Conservation (phyloP, 495 filamentous ascomycete genomes). For the Podospora pseudopauciseta region DNA sequence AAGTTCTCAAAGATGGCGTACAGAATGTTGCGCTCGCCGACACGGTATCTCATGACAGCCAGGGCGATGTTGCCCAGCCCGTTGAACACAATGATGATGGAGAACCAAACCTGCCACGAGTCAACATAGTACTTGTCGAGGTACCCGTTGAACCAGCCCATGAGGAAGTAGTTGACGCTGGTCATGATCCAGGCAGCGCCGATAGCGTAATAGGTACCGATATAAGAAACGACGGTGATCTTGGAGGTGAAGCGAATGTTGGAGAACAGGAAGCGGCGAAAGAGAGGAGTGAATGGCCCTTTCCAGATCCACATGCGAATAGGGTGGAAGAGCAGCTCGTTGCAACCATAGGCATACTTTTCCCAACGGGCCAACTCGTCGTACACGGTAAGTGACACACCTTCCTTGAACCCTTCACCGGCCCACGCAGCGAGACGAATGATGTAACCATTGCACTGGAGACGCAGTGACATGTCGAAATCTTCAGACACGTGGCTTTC, state of each 20-base stretch:
- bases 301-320: constrained; percentile 59
- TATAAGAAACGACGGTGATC: constrained; percentile 76
- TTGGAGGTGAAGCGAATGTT: constrained; percentile 76
- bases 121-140: constrained; percentile 74
- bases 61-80: constrained; percentile 62
- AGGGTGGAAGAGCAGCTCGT: constrained; percentile 76
- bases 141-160: constrained; percentile 70
- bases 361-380: constrained; percentile 82
- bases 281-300: constrained; percentile 72
- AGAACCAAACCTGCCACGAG: constrained; percentile 74
- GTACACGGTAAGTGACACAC: constrained; percentile 80
- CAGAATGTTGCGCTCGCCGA: constrained; percentile 54
- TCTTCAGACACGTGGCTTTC: constrained; percentile 80
- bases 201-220: constrained; percentile 85
- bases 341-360: constrained; percentile 86
- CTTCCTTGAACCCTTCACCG: constrained; percentile 76
- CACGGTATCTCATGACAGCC: constrained; percentile 65
- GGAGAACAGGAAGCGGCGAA: constrained; percentile 65
- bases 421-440: constrained; percentile 71
- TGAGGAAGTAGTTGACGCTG: constrained; percentile 70
- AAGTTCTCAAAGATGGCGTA: constrained; percentile 63
- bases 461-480: constrained; percentile 79
- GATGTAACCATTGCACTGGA: constrained; percentile 69
- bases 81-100: constrained; percentile 69
- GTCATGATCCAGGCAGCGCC: constrained; percentile 78